phyloP scores from a whole-genome alignment of 805 yeast genomes.

The Metschnikowia dekortorum region DNA sequence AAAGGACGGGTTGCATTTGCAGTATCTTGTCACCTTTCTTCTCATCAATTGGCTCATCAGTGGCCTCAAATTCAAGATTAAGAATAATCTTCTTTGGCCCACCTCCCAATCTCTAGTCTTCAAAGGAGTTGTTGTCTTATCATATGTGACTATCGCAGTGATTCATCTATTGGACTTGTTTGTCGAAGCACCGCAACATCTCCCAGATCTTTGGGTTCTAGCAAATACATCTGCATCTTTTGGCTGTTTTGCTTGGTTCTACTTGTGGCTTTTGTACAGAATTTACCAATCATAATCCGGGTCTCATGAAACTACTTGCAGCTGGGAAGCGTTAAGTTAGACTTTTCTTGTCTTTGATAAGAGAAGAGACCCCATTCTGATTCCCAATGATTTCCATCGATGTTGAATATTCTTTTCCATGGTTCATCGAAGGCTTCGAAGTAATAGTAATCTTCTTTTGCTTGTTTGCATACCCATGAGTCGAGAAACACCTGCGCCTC shows the following conservation, averaged over 20 bases:
- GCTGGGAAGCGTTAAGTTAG: not conserved
- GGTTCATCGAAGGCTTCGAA: slow-evolving; percentile 74
- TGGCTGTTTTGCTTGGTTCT: slow-evolving; percentile 67
- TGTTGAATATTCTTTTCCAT: slow-evolving; percentile 56
- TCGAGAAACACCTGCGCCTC: slow-evolving; percentile 47
- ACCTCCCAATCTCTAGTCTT: slow-evolving; percentile 20
- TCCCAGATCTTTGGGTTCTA: slow-evolving; percentile 85
- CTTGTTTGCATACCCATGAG: slow-evolving; percentile 47
- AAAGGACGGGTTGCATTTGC: slow-evolving; percentile 69
- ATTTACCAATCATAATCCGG: slow-evolving; percentile 17
- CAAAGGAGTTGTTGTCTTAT: slow-evolving; percentile 22
- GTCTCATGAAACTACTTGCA: not conserved
- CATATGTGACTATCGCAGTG: slow-evolving; percentile 41
- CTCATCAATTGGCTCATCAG: slow-evolving; percentile 80
- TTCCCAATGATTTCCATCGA: slow-evolving; percentile 52
- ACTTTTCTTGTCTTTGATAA: slow-evolving; percentile 1
- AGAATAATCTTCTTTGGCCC: slow-evolving; percentile 21
- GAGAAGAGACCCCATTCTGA: slow-evolving; percentile 66
- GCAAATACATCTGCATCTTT: slow-evolving; percentile 71
- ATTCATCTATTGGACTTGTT: slow-evolving; percentile 54
- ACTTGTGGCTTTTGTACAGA: slow-evolving; percentile 74
- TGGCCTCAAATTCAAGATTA: slow-evolving; percentile 41
- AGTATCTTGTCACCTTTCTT: slow-evolving; percentile 57
- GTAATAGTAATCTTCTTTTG: slow-evolving; percentile 47
- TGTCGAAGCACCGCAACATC: slow-evolving; percentile 49